Evolutionary conservation across 805 yeast species (phyloP), one percentile per base, ranked within the genome.

Genomic region (Starmerella khaoyaiensis): DNA sequence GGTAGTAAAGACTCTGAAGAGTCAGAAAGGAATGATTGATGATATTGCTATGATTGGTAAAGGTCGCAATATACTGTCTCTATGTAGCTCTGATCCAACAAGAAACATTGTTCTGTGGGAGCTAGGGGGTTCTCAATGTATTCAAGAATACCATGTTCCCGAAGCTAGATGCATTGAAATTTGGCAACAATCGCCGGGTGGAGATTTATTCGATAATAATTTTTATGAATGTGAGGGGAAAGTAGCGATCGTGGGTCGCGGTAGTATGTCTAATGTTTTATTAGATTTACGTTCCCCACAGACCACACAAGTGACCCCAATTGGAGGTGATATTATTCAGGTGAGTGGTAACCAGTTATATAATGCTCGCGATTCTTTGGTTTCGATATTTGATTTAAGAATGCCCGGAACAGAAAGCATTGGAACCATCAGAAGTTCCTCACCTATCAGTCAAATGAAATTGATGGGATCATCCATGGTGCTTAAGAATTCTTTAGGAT

Each of bases 91-190:
- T 4, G 80, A 52, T 34, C 12, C 33, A 3, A 18, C 21, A 12
- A 81, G 81, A 1, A 50, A 69, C 0, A 60, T 76, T 1, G 63
- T 59, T 29, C 50, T 81, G 25, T 79, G 84, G 86, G 87, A 79
- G 48, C 71, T 82, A 53, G 76, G 79, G 0, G 50, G 67, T 1
- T 82, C 76, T 1, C 36, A 49, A 15, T 48, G 57, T 7, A 51
- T 77, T 4, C 57, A 65, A 47, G 55, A 60, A 25, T 63, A 71
- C 35, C 43, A 48, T 6, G 59, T 70, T 26, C 52, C 49, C 8
- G 59, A 56, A 24, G 56, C 59, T 15, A 30, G 22, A 12, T 26
- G 37, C 25, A 25, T 35, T 17, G 35, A 11, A 20, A 27, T 30
- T 28, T 31, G 29, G 39, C 16, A n/a, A 11, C 6, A 28, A 9